Conservation (phyloP, 345 rosid species). For the Linum usitatissimum region DNA sequence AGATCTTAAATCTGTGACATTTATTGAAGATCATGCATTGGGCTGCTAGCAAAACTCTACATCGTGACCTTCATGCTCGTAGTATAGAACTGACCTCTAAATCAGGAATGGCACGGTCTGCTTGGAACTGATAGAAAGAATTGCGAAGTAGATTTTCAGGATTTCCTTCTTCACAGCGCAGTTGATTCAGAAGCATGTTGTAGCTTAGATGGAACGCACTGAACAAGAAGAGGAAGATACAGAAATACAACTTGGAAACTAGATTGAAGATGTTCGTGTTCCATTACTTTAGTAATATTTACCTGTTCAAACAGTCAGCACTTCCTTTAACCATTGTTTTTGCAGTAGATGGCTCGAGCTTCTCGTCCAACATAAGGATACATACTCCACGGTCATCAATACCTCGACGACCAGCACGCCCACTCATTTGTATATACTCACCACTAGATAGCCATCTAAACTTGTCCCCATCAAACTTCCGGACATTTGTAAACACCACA, state of each 20-base stretch:
- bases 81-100: conserved; percentile 52
- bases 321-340: conserved; percentile 89
- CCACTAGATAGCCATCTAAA: conserved; percentile 98
- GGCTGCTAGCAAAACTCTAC: not conserved
- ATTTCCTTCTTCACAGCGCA: conserved; percentile 88
- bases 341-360: conserved; percentile 91
- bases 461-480: conserved; percentile 97
- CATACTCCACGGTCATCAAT: conserved; percentile 92
- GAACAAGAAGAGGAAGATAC: conserved; percentile 22
- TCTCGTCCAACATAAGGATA: conserved; percentile 94
- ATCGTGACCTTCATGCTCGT: not conserved
- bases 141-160: conserved; percentile 94
- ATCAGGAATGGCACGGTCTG: conserved; percentile 84
- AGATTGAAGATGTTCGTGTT: not conserved
- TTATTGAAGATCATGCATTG: not conserved
- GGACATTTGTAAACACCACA: conserved; percentile 93
- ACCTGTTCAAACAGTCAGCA: conserved; percentile 98
- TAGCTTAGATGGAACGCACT: conserved; percentile 98
- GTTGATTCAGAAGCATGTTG: conserved; percentile 96
- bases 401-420: conserved; percentile 99
- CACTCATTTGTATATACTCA: conserved; percentile 98
- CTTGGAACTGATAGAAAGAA: conserved; percentile 97
- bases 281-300: conserved; percentile 3
- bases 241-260: not conserved
- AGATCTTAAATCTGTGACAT: not conserved